Percentiles rank a stretch among this genome's conserved stretches.
These are phyloP conservation scores for Fusarium drepaniforme DNA, from an alignment of 2,329 filamentous ascomycete species.

Conservation along the genomic window DNA sequence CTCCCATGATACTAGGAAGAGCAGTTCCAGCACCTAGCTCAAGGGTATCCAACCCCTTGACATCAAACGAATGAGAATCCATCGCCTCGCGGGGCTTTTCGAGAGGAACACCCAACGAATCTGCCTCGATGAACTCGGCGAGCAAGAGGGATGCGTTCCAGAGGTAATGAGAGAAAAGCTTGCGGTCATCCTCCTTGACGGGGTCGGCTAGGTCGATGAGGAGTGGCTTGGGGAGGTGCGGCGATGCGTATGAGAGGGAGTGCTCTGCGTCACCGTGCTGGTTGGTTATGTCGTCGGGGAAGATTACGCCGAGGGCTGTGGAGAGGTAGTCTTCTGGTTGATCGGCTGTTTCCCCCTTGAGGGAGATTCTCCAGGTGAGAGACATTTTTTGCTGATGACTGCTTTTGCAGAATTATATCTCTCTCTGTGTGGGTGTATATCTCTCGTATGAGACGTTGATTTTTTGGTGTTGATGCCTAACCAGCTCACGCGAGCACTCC, in stretches of 20 bases:
- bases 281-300: slow-evolving; percentile 75
- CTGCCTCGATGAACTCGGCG: slow-evolving; percentile 67
- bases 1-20: slow-evolving; percentile 63
- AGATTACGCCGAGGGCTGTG: slow-evolving; percentile 71
- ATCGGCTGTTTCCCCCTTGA: slow-evolving; percentile 36
- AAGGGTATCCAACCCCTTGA: slow-evolving; percentile 65
- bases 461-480: slow-evolving; percentile 19
- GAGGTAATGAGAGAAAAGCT: slow-evolving; percentile 77
- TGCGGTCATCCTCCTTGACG: slow-evolving; percentile 63
- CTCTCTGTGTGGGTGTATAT: neutral
- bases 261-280: slow-evolving; percentile 74
- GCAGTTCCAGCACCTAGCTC: slow-evolving; percentile 78
- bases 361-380: slow-evolving; percentile 52
- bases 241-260: slow-evolving; percentile 70
- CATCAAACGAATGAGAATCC: slow-evolving; percentile 53
- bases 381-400: slow-evolving; percentile 53
- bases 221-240: slow-evolving; percentile 59
- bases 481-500: neutral
- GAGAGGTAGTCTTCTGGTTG: slow-evolving; percentile 71
- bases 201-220: slow-evolving; percentile 61
- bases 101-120: slow-evolving; percentile 49
- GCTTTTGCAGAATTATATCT: neutral
- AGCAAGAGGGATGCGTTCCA: slow-evolving; percentile 76
- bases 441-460: neutral
- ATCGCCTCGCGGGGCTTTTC: slow-evolving; percentile 25